Percentiles rank a stretch among this genome's conserved stretches.
Evolutionary conservation across 805 yeast species (phyloP).

Genomic region (Ogataea thermomethanolica): DNA sequence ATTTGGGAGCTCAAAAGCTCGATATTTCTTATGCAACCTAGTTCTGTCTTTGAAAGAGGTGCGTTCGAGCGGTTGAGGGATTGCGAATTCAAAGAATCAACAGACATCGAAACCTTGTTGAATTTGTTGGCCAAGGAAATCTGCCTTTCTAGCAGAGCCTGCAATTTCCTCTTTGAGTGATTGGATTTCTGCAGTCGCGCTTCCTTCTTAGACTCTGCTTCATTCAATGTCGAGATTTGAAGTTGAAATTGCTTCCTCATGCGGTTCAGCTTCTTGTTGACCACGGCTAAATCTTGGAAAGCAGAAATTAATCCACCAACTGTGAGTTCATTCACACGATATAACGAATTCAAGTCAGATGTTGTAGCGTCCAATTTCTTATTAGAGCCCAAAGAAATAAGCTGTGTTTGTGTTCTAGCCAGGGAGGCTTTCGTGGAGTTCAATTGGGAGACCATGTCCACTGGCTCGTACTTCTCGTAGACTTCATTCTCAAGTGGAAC

Average conservation of each 20-base stretch:
- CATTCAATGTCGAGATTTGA: constrained; percentile 24
- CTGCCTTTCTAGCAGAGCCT: constrained; percentile 32
- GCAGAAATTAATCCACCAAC: constrained; percentile 18
- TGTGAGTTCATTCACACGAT: constrained; percentile 15
- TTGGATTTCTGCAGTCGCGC: not conserved
- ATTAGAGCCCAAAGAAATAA: constrained; percentile 5
- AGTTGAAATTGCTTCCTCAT: constrained; percentile 24
- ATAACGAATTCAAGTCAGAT: constrained; percentile 17
- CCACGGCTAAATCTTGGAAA: constrained; percentile 16
- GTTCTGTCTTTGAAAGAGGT: constrained; percentile 27
- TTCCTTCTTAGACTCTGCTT: constrained; percentile 14
- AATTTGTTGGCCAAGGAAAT: constrained; percentile 14
- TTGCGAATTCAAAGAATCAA: constrained; percentile 11
- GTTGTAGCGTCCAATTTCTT: constrained; percentile 11
- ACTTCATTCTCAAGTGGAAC: not conserved
- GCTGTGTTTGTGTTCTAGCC: constrained; percentile 10
- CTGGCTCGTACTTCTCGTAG: constrained; percentile 2
- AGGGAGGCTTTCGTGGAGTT: not conserved
- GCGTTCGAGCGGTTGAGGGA: constrained; percentile 9
- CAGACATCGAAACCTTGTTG: constrained; percentile 12
- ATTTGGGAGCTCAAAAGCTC: constrained; percentile 5
- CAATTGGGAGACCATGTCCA: not conserved
- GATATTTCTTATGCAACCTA: constrained; percentile 23
- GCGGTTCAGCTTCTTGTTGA: constrained; percentile 18
- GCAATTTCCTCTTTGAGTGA: constrained; percentile 15